Percentiles rank a stretch among this genome's conserved stretches.
Conservation (phyloP, 2,329 filamentous ascomycete genomes). For the Pestalotiopsis fici region DNA sequence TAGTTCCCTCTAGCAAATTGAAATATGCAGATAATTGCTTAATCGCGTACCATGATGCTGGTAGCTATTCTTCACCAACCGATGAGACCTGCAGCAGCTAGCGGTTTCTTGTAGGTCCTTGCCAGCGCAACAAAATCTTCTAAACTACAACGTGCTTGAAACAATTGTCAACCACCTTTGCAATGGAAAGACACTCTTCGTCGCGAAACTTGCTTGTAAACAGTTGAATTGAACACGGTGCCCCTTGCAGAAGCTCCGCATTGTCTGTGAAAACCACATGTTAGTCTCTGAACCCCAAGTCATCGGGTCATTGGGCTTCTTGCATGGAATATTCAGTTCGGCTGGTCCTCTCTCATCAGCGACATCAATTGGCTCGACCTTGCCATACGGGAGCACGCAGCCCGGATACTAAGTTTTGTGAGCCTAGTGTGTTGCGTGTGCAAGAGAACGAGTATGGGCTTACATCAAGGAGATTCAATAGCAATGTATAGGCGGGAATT, state of each 20-base stretch:
- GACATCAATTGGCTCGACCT: constrained; percentile 41
- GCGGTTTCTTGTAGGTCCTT: background rate
- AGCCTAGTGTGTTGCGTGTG: background rate
- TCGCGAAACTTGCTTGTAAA: constrained; percentile 46
- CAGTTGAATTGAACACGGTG: constrained; percentile 47
- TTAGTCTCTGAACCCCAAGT: background rate
- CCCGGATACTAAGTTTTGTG: constrained; percentile 44
- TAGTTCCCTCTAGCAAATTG: background rate
- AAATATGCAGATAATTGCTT: background rate
- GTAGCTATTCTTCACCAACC: background rate
- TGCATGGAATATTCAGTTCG: constrained; percentile 23
- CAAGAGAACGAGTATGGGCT: constrained; percentile 20
- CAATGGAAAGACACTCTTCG: constrained; percentile 40
- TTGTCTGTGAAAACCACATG: constrained; percentile 32
- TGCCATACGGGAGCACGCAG: constrained; percentile 46
- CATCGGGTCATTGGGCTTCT: constrained; percentile 29
- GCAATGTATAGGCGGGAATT: constrained; percentile 44
- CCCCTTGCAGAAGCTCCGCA: constrained; percentile 38
- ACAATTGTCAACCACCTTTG: background rate
- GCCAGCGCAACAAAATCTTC: background rate
- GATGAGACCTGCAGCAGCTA: background rate
- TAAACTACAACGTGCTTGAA: background rate
- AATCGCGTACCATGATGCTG: background rate
- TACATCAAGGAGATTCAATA: constrained; percentile 55
- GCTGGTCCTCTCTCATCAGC: constrained; percentile 25